A percentile compares a stretch with the other conserved stretches of the same genome.
Conservation (phyloP, 495 filamentous ascomycete species). For the Hypoxylon trugodes region DNA sequence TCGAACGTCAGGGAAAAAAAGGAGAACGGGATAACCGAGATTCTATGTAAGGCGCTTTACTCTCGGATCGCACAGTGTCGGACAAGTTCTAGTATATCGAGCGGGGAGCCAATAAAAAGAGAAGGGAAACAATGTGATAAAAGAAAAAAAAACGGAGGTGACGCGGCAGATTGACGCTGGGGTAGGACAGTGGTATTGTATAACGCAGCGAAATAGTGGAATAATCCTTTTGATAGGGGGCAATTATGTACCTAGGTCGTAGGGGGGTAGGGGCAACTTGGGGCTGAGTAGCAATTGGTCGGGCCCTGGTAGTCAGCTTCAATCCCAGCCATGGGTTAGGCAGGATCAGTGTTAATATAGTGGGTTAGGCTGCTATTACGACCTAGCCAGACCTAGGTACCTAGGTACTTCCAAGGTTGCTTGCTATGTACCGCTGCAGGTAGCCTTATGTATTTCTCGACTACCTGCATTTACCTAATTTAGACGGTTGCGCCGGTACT, state of each 20-base stretch:
- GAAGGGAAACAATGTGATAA: conserved; percentile 21
- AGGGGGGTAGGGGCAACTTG: background rate
- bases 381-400: background rate
- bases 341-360: no score
- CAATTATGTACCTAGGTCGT: background rate
- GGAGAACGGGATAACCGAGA: background rate
- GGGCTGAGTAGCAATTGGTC: conserved; percentile 5
- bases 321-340: no score
- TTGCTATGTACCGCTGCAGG: background rate
- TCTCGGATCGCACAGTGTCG: conserved; percentile 13
- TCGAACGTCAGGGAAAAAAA: background rate
- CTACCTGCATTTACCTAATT: conserved; percentile 25
- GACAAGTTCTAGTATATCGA: conserved; percentile 23
- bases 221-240: background rate
- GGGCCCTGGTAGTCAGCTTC: background rate
- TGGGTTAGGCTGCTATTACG: no score
- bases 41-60: conserved; percentile 1
- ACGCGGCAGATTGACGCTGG: conserved; percentile 35
- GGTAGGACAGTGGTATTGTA: conserved; percentile 20
- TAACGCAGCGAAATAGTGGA: background rate
- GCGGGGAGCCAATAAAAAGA: conserved; percentile 32
- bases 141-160: conserved; percentile 27
- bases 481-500: conserved; percentile 17
- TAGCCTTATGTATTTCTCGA: conserved; percentile 17
- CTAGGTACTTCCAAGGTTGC: background rate